Conservation (phyloP, 2,329 filamentous ascomycete species). For the Colletotrichum gloeosporioides region DNA sequence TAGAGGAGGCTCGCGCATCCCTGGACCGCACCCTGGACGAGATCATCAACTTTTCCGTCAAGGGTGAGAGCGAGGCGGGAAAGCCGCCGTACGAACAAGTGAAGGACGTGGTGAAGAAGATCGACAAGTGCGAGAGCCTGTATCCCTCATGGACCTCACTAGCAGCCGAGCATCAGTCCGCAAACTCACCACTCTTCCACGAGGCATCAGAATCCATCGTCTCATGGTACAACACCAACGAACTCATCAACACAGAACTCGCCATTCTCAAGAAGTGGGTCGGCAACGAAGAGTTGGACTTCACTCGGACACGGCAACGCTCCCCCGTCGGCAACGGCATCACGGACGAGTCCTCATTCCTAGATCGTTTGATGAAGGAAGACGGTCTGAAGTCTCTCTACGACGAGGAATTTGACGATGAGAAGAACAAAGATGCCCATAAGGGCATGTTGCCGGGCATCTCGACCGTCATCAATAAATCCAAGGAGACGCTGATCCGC, state of each 20-base stretch:
- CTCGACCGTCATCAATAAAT: slow-evolving; percentile 87
- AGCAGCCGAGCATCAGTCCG: slow-evolving; percentile 75
- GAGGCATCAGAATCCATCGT: slow-evolving; percentile 89
- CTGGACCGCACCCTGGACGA: slow-evolving; percentile 81
- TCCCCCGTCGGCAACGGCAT: slow-evolving; percentile 75
- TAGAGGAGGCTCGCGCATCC: slow-evolving; percentile 81
- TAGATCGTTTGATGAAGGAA: slow-evolving; percentile 94
- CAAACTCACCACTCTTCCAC: slow-evolving; percentile 77
- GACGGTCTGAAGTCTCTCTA: slow-evolving; percentile 93
- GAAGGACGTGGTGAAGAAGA: slow-evolving; percentile 85
- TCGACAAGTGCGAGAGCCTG: slow-evolving; percentile 85
- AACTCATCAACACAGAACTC: slow-evolving; percentile 94
- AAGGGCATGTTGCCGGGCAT: slow-evolving; percentile 86
- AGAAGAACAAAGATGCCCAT: slow-evolving; percentile 41
- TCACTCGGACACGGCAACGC: slow-evolving; percentile 74
- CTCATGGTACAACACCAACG: slow-evolving; percentile 96
- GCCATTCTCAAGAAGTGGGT: slow-evolving; percentile 95
- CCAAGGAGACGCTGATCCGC: slow-evolving; percentile 86
- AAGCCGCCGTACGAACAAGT: slow-evolving; percentile 90
- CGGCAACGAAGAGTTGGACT: slow-evolving; percentile 93
- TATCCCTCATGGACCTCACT: slow-evolving; percentile 84
- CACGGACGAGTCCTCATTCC: slow-evolving; percentile 88
- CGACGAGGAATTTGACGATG: slow-evolving; percentile 59
- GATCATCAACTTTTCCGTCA: slow-evolving; percentile 92
- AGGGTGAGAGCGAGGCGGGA: slow-evolving; percentile 89